Conservation (phyloP, 2,329 filamentous ascomycete genomes). For the Fusarium devonianum region DNA sequence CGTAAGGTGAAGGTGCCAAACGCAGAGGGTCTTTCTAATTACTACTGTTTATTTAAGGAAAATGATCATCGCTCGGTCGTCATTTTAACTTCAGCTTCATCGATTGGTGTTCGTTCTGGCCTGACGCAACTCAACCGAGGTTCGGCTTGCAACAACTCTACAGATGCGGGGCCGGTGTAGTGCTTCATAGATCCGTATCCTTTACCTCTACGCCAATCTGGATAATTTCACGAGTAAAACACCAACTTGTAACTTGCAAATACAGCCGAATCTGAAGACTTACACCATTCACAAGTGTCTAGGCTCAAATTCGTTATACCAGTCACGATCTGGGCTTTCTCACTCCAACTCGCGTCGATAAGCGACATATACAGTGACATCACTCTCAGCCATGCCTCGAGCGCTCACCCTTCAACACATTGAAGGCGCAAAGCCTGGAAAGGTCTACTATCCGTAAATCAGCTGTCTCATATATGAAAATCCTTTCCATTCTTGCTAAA, state of each 20-base stretch:
- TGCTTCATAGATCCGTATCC: too few relatives aligned
- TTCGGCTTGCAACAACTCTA: too few relatives aligned
- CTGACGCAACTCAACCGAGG: slow-evolving; percentile 3
- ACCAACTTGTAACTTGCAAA: not conserved
- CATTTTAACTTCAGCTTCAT: not conserved
- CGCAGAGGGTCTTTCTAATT: too few relatives aligned
- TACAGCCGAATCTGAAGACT: not conserved
- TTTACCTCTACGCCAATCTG: too few relatives aligned
- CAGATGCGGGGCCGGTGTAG: slow-evolving; percentile 3
- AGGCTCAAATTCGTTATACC: not conserved
- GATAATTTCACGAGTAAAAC: not conserved
- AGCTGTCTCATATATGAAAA: not conserved
- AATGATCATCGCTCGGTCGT: not conserved
- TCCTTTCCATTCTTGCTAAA: slow-evolving; percentile 10
- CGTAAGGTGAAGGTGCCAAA: too few relatives aligned
- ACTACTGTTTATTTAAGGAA: too few relatives aligned
- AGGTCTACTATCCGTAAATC: slow-evolving; percentile 82
- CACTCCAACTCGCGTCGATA: too few relatives aligned
- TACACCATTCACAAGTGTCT: not conserved
- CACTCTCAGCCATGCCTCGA: slow-evolving; percentile 53
- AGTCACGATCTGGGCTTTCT: not conserved
- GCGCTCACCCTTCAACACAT: slow-evolving; percentile 71
- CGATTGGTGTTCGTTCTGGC: not conserved
- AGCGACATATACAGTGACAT: not conserved
- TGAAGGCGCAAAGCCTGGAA: slow-evolving; percentile 79